Evolutionary conservation across 2,329 filamentous ascomycete genomes (phyloP).

Genomic region (Pseudogymnoascus sp.): DNA sequence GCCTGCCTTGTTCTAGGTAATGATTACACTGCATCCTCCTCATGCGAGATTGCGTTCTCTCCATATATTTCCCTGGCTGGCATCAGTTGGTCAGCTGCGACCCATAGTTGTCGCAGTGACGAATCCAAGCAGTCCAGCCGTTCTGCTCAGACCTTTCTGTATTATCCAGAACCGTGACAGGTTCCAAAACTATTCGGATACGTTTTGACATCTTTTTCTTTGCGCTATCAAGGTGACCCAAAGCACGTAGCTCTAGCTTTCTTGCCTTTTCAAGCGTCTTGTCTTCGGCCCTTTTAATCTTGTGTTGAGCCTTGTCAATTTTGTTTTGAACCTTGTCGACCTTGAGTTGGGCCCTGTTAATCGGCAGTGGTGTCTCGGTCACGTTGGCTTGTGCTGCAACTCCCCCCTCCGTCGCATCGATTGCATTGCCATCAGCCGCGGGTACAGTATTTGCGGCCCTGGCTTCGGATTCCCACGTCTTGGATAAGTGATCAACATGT

Average conservation of each 20-base stretch:
- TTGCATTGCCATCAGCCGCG: background rate
- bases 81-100: constrained; percentile 2
- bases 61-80: background rate
- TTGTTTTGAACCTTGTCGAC: background rate
- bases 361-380: background rate
- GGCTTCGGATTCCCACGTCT: background rate
- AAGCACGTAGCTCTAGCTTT: background rate
- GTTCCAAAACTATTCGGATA: constrained; percentile 16
- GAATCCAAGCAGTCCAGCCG: constrained; percentile 16
- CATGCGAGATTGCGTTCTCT: background rate
- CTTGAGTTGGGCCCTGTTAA: background rate
- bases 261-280: background rate
- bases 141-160: constrained; percentile 11
- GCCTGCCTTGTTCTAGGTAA: background rate
- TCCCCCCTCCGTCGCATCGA: background rate
- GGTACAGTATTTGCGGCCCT: background rate
- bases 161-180: constrained; percentile 13
- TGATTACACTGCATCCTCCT: background rate
- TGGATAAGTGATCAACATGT: constrained; percentile 8
- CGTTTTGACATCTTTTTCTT: constrained; percentile 12
- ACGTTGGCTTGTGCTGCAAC: background rate
- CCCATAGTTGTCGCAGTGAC: background rate
- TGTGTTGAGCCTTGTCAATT: background rate
- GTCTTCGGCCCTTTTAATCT: background rate
- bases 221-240: background rate